Percentiles rank a stretch among this genome's conserved stretches.
Conservation (phyloP, 768 basidiomycete species). For the Macrolepiota fuliginosa region DNA sequence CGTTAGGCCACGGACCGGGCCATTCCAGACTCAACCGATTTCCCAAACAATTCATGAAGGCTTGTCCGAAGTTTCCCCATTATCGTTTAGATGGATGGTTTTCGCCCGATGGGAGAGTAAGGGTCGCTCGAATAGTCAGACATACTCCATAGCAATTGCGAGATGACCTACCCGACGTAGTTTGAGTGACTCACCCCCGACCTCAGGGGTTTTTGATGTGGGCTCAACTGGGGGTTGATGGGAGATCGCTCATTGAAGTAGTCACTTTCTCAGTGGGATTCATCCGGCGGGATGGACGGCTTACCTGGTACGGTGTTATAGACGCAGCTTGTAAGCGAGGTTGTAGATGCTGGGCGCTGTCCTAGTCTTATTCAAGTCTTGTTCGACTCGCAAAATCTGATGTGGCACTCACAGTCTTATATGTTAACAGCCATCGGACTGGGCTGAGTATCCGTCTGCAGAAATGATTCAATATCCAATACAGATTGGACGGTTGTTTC, state of each 20-base stretch:
- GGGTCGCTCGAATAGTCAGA: background rate
- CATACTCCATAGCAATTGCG: background rate
- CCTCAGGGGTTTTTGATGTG: background rate
- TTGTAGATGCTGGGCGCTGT: constrained; percentile 26
- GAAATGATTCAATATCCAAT: constrained; percentile 30
- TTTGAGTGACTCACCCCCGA: constrained; percentile 9
- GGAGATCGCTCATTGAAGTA: constrained; percentile 37
- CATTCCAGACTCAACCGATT: no score
- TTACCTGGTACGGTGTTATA: constrained; percentile 55
- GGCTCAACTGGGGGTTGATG: constrained; percentile 40
- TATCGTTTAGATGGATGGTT: constrained; percentile 26
- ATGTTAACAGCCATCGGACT: constrained; percentile 17
- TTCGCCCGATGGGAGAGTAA: constrained; percentile 41
- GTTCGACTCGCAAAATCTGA: background rate
- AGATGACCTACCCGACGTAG: constrained; percentile 9
- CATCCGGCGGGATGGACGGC: constrained; percentile 35
- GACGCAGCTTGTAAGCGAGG: constrained; percentile 42
- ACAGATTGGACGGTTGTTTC: constrained; percentile 55
- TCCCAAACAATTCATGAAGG: no score
- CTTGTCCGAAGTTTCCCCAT: background rate
- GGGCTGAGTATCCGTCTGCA: constrained; percentile 21
- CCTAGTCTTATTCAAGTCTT: background rate
- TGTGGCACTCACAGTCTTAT: background rate
- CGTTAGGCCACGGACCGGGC: no score
- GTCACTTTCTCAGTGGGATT: constrained; percentile 21